Evolutionary conservation across 2,329 filamentous ascomycete species (phyloP), one percentile per base, ranked within the genome.

Genomic region (Thermothelomyces thermophilus): DNA sequence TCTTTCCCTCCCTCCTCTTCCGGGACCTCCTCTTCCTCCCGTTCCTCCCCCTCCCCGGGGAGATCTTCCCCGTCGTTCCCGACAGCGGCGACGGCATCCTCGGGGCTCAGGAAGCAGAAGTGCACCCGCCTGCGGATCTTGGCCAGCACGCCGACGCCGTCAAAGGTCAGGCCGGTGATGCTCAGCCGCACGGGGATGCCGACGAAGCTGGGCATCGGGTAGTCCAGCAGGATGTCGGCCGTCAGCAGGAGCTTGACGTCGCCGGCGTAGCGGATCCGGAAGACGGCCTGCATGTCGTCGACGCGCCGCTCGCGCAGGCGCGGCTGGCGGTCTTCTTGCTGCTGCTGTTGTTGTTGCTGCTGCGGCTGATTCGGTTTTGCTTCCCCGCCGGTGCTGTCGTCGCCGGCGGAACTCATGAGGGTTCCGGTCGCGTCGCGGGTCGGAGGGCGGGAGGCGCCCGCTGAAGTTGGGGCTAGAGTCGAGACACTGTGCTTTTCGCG

Each of bases 161-260:
- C 91, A 69, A 98, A 98, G 0, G 87, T 90, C 53, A 98, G 70
- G 0, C 93, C 93, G 0, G 93, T 97, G 59, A 98, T 94, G 66
- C 91, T 95, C 22, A 98, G 76, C 66, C 93, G 91, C 41, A 98
- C 77, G 1, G 93, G 93, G 54, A 98, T 91, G 11, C 90, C 90
- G 2, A 97, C 91, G 63, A 98, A 98, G 71, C 88, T 95, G 35
- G 90, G 90, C 88, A 97, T 97, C 1, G 93, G 93, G 66, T 98
- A 98, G 68, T 98, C 93, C 30, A 98, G 82, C 28, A 97, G 74
- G 36, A 98, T 95, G 68, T 97, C 90, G 0, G 93, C 90, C 20
- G 93, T 97, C 43, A 98, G 75, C 54, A 90, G 88, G 50, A 98
- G 78, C 58, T 84, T 83, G 51, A 98, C 78, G 63, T 96, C 86